Base-by-base conservation (phyloP, 2,329 filamentous ascomycete genomes). In the Phoma sp. region DNA sequence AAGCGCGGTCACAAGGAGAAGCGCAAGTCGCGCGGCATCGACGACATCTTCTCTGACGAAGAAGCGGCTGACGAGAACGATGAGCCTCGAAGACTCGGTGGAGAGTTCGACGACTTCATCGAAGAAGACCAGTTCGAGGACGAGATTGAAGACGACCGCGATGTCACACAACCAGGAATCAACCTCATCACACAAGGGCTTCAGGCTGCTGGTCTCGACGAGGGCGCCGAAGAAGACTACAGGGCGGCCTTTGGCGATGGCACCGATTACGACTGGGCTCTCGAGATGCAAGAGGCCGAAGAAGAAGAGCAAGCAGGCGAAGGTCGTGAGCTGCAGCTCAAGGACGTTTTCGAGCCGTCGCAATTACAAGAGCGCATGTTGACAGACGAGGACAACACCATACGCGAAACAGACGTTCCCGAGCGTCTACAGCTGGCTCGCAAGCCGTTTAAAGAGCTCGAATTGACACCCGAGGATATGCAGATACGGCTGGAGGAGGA, bases 301-400 rank as follows among this genome's bases (percentile, higher is more conserved):
- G 84, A 87, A 53, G 91, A 96, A 62, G 88, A 91, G 43, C 87
- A 89, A 53, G 83, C 90, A 62, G 85, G 88, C 56, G 90, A 91
- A 58, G 91, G 96, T 63, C 90, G 93, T 68, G 88, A 88, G 39
- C 86, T 98, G 37, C 92, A 97, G 76, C 85, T 99, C 60, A 97
- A 98, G 78, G 94, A 99, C 73, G 94, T 99, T 45, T 99, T 99
- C 69, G 95, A 99, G 76, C 95, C 95, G 0, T 96, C 93, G 2
- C 92, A 99, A 74, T 84, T 99, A 35, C 88, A 89, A 52, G 95
- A 99, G 77, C 94, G 92, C 77, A 89, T 98, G 74, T 85, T 99
- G 65, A 99, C 95, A 8, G 95, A 98, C 54, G 92, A 93, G 61
- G 95, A 99, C 74, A 96, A 98, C 74, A 80, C 87, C 54, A 97